Conservation (phyloP, 1,139 yeast genomes). For the Protomyces lactucae-debilis region DNA sequence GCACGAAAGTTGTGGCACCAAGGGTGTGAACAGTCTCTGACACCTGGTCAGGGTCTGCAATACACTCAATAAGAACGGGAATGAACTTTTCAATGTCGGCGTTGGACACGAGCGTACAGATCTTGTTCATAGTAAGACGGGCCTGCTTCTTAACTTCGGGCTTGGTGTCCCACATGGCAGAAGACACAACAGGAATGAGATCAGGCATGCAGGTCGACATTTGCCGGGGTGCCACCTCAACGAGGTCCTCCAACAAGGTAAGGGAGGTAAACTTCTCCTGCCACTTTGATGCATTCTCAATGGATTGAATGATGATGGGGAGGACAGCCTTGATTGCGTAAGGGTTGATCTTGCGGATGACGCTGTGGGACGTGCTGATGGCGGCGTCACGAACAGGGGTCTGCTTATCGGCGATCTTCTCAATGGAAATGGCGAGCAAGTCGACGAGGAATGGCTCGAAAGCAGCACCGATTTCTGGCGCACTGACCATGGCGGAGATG, state of each 20-base stretch:
- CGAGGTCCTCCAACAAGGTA: conserved; percentile 77
- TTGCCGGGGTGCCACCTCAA: conserved; percentile 92
- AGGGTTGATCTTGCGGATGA: conserved; percentile 82
- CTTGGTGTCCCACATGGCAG: conserved; percentile 99
- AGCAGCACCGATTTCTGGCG: conserved; percentile 36
- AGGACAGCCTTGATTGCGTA: conserved; percentile 84
- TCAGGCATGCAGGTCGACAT: conserved; percentile 99
- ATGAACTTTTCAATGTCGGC: conserved; percentile 99
- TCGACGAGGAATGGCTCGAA: conserved; percentile 83
- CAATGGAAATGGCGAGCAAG: conserved; percentile 63
- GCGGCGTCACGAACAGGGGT: conserved; percentile 68
- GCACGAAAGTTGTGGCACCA: conserved; percentile 99
- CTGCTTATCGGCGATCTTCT: conserved; percentile 87
- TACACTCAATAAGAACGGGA: conserved; percentile 95
- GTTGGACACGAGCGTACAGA: conserved; percentile 97
- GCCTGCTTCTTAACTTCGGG: conserved; percentile 96
- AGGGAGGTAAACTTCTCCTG: conserved; percentile 93
- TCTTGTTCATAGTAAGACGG: conserved; percentile 87
- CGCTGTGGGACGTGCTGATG: conserved; percentile 64
- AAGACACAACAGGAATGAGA: conserved; percentile 95
- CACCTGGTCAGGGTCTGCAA: conserved; percentile 92
- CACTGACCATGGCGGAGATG: conserved; percentile 81
- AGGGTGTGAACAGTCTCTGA: conserved; percentile 98
- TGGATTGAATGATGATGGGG: conserved; percentile 69
- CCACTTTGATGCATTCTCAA: conserved; percentile 84